phyloP scores from a whole-genome alignment of 257 asterid genomes.

The Dorcoceras hygrometricum region DNA sequence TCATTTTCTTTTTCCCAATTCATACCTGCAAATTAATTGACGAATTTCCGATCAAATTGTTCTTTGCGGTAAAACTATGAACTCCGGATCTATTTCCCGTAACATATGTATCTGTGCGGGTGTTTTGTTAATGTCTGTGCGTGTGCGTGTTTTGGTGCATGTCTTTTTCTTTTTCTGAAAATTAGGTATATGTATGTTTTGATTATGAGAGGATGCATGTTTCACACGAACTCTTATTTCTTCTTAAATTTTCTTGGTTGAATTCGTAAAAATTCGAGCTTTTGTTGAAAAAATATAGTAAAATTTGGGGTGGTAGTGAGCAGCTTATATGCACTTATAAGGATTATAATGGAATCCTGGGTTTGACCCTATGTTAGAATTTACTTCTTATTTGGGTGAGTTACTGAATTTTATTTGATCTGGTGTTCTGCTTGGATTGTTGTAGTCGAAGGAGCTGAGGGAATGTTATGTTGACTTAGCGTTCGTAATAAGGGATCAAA shows the following conservation, averaged over 20 bases:
- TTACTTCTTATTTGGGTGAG: too few species aligned
- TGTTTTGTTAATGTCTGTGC: neutral
- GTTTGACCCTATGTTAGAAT: neutral
- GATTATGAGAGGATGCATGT: neutral
- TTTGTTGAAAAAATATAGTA: too few species aligned
- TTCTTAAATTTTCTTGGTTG: too few species aligned
- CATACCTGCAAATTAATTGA: neutral
- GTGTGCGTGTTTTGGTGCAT: neutral
- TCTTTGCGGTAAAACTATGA: neutral
- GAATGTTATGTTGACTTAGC: too few species aligned
- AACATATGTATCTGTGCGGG: too few species aligned
- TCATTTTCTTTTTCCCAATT: neutral
- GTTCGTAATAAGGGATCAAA: neutral
- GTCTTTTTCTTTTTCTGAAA: too few species aligned
- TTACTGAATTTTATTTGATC: neutral
- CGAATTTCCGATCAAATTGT: neutral
- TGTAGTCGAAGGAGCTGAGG: neutral
- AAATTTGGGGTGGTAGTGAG: too few species aligned
- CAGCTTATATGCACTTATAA: too few species aligned
- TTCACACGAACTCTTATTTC: neutral
- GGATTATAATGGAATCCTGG: neutral
- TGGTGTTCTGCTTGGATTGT: neutral
- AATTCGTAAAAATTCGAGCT: neutral
- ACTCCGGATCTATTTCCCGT: neutral
- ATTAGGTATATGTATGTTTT: neutral